A percentile compares a stretch with the other conserved stretches of the same genome.
phyloP scores from a whole-genome alignment of 2,329 filamentous ascomycete species.

The Xylariaceae sp. region DNA sequence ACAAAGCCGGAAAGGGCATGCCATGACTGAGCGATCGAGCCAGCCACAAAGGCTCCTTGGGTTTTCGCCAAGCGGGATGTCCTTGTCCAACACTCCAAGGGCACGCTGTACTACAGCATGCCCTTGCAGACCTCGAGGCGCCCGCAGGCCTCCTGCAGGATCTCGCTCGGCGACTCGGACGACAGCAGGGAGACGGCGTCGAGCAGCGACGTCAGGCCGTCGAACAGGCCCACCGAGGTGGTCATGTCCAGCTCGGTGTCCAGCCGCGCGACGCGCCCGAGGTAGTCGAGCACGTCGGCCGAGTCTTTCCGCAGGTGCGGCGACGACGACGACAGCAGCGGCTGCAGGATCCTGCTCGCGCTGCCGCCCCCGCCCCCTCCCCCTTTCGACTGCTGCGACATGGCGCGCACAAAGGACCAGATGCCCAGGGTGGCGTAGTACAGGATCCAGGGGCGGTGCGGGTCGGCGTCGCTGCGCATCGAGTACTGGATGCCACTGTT shows the following conservation, averaged over 20 bases:
- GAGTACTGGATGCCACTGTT: constrained; percentile 51
- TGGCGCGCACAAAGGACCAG: constrained; percentile 78
- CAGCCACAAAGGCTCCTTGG: no score
- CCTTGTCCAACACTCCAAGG: no score
- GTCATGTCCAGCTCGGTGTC: constrained; percentile 63
- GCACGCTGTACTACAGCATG: no score
- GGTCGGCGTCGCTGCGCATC: constrained; percentile 68
- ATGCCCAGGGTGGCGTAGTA: constrained; percentile 82
- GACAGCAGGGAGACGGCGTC: constrained; percentile 35
- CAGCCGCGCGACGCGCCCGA: constrained; percentile 60
- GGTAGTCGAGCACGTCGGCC: constrained; percentile 32
- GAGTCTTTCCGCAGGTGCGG: constrained; percentile 19
- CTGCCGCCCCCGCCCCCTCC: no score
- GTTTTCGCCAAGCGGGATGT: no score
- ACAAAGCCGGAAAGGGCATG: no score
- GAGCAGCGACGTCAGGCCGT: constrained; percentile 38
- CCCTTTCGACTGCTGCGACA: constrained; percentile 52
- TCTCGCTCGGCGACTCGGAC: constrained; percentile 49
- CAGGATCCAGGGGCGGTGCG: constrained; percentile 84
- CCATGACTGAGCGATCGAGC: no score
- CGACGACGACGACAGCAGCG: constrained; percentile 6
- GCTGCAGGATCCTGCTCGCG: no score
- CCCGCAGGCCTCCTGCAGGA: constrained; percentile 69
- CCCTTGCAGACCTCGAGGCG: constrained; percentile 65
- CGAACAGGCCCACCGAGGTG: constrained; percentile 58